Evolutionary conservation across 352 stramenopile genomes (phyloP).

Genomic region (Thraustotheca clavata): DNA sequence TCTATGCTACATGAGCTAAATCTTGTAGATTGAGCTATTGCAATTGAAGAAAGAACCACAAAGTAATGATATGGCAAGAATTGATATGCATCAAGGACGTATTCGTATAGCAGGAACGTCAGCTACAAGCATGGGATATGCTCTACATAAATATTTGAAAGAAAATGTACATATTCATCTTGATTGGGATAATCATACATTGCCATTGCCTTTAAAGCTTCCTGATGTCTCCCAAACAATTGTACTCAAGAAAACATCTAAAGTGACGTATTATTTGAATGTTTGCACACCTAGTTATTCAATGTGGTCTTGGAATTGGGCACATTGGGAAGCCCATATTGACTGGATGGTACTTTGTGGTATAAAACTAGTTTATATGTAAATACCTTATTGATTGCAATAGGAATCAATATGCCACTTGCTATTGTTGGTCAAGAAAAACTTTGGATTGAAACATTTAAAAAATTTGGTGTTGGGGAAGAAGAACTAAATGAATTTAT

Average conservation of each 20-base stretch:
- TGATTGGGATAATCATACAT: constrained; percentile 70
- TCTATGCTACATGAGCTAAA: neutral
- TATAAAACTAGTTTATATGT: constrained; percentile 21
- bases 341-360: constrained; percentile 91
- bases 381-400: neutral
- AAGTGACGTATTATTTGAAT: constrained; percentile 89
- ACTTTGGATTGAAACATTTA: constrained; percentile 81
- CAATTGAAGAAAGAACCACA: constrained; percentile 32
- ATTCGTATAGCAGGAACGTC: constrained; percentile 45
- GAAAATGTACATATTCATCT: constrained; percentile 55
- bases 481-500: constrained; percentile 82
- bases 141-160: constrained; percentile 73
- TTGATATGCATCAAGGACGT: constrained; percentile 35
- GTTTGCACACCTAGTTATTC: constrained; percentile 89
- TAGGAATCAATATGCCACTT: constrained; percentile 87
- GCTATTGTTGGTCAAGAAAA: constrained; percentile 87
- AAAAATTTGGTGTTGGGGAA: constrained; percentile 65
- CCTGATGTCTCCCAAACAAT: constrained; percentile 30
- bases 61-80: constrained; percentile 54
- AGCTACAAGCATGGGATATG: constrained; percentile 60
- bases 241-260: constrained; percentile 47
- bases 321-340: constrained; percentile 83
- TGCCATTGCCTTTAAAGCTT: constrained; percentile 43
- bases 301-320: constrained; percentile 80
- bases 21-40: constrained; percentile 40